Conservation (phyloP, 768 basidiomycete species). For the Infundibulicybe gibba region DNA sequence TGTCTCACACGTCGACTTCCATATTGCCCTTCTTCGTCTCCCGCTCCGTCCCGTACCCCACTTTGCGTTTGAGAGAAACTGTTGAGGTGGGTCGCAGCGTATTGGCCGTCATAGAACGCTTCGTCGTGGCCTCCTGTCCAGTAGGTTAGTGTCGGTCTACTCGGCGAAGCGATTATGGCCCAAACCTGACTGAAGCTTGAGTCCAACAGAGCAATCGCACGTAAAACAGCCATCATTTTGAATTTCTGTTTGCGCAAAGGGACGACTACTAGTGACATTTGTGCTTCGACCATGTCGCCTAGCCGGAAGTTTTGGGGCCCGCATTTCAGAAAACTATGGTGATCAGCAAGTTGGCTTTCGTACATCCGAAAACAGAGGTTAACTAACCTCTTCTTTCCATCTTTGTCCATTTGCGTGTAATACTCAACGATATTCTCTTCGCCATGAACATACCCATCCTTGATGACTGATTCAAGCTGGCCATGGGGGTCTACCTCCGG, state of each 20-base stretch:
- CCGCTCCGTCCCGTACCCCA: too few species aligned
- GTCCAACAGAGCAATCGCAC: constrained; percentile 9
- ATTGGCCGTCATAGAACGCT: too few species aligned
- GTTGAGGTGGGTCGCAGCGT: too few species aligned
- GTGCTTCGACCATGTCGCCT: constrained; percentile 15
- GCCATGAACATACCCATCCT: not conserved
- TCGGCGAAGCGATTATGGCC: too few species aligned
- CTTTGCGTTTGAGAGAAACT: too few species aligned
- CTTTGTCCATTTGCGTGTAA: not conserved
- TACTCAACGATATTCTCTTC: not conserved
- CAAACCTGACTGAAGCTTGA: constrained; percentile 8
- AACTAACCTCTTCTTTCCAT: too few species aligned
- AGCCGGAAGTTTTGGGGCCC: constrained; percentile 7
- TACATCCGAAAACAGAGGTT: too few species aligned
- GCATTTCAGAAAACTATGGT: constrained; percentile 1
- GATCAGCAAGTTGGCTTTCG: not conserved
- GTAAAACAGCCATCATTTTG: constrained; percentile 6
- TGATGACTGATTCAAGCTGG: not conserved
- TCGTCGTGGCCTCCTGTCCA: too few species aligned
- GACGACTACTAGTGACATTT: constrained; percentile 8
- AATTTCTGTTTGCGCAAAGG: constrained; percentile 7
- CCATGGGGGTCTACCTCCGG: not conserved
- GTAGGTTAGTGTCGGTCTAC: too few species aligned
- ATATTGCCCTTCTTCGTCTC: too few species aligned
- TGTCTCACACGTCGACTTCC: too few species aligned